Percentiles rank a stretch among this genome's conserved stretches.
phyloP scores from a whole-genome alignment of 2,329 filamentous ascomycete genomes.

The Blastomyces silverae region DNA sequence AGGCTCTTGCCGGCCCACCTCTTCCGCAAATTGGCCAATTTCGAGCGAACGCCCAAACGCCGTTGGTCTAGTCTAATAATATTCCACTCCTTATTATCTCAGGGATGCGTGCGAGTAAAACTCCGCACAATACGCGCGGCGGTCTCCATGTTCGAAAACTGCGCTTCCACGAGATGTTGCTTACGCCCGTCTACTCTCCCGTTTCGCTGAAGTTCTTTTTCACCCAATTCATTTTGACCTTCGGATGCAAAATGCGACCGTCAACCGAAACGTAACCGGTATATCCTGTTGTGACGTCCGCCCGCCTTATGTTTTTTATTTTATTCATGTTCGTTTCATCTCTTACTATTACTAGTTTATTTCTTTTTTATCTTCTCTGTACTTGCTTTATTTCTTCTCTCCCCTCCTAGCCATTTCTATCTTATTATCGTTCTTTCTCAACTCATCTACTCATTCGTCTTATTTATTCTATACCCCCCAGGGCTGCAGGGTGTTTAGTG shows the following conservation, averaged over 20 bases:
- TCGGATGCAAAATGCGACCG: too few relatives aligned
- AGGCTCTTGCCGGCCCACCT: too few relatives aligned
- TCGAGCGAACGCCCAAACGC: too few relatives aligned
- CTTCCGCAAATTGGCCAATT: too few relatives aligned
- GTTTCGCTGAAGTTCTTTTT: slow-evolving; percentile 2
- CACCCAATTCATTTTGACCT: not conserved
- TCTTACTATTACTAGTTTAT: too few relatives aligned
- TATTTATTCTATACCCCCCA: slow-evolving; percentile 2
- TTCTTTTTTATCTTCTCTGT: not conserved
- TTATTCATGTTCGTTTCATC: too few relatives aligned
- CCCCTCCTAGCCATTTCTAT: not conserved
- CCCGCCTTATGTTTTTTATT: not conserved
- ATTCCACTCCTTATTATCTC: too few relatives aligned
- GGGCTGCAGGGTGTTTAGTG: not conserved
- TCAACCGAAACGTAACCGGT: too few relatives aligned
- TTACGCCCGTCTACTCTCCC: not conserved
- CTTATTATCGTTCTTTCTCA: not conserved
- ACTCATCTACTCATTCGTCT: not conserved
- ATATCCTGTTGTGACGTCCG: too few relatives aligned
- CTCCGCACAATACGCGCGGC: too few relatives aligned
- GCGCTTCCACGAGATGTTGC: not conserved
- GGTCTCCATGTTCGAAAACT: not conserved
- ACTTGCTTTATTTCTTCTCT: slow-evolving; percentile 1
- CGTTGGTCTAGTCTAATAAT: too few relatives aligned
- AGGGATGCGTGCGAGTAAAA: too few relatives aligned